Conservation (phyloP, 2,329 filamentous ascomycete genomes). For the Xylariaceae sp. region DNA sequence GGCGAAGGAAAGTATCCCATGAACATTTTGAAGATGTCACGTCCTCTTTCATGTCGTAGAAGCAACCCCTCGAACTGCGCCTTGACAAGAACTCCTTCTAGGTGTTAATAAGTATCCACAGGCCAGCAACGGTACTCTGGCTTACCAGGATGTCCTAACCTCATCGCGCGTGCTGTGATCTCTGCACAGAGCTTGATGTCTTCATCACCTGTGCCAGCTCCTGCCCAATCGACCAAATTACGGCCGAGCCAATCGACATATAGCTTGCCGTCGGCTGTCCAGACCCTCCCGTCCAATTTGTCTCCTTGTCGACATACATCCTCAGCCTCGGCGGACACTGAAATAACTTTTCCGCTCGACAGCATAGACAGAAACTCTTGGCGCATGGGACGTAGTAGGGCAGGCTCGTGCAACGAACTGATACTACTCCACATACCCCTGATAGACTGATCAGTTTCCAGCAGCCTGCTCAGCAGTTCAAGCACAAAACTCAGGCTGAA, state of each 20-base stretch:
- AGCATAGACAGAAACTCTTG: slow-evolving; percentile 40
- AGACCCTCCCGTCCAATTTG: slow-evolving; percentile 31
- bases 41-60: slow-evolving; percentile 12
- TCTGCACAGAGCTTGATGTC: slow-evolving; percentile 36
- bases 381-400: slow-evolving; percentile 27
- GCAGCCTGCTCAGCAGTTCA: slow-evolving; percentile 34
- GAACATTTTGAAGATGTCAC: slow-evolving; percentile 23
- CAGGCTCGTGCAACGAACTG: slow-evolving; percentile 6
- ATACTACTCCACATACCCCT: slow-evolving; percentile 18
- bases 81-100: too few relatives aligned
- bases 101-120: too few relatives aligned
- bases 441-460: slow-evolving; percentile 27
- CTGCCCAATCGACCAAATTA: slow-evolving; percentile 47
- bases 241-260: slow-evolving; percentile 67
- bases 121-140: too few relatives aligned
- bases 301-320: slow-evolving; percentile 33
- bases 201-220: slow-evolving; percentile 24
- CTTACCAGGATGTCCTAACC: slow-evolving; percentile 65
- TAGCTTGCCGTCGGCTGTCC: slow-evolving; percentile 56
- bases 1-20: slow-evolving; percentile 29
- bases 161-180: slow-evolving; percentile 53
- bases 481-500: slow-evolving; percentile 38
- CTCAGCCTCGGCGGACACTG: slow-evolving; percentile 48
- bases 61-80: slow-evolving; percentile 17
- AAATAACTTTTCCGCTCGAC: slow-evolving; percentile 41